Percentiles rank a stretch among this genome's conserved stretches.
These are phyloP conservation scores for Castanea crenata DNA, from an alignment of 306 rosid species.

Conservation along the genomic window DNA sequence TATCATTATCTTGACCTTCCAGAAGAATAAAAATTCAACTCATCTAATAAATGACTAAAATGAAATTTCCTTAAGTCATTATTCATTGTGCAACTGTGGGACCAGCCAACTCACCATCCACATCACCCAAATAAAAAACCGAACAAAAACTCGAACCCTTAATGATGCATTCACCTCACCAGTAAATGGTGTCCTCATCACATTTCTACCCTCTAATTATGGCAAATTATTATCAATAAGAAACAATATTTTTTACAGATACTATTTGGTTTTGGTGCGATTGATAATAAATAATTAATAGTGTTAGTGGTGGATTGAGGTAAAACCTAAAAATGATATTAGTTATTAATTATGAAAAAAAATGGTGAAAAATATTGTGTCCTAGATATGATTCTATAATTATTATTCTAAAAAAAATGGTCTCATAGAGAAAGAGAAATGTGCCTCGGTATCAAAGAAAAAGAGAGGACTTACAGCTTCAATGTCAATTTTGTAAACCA, in stretches of 20 bases:
- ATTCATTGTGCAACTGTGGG: slow-evolving; percentile 20
- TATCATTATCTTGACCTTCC: slow-evolving; percentile 33
- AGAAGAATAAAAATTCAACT: slow-evolving; percentile 37
- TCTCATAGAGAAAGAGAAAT: not conserved
- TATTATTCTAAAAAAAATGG: no score
- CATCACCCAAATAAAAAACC: not conserved
- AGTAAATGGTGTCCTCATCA: not conserved
- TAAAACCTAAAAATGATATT: no score
- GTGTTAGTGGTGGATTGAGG: no score
- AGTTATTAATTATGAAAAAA: no score
- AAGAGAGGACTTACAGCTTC: slow-evolving; percentile 74
- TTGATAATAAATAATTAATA: no score
- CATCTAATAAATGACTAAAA: not conserved
- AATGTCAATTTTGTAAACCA: slow-evolving; percentile 90
- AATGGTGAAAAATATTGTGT: no score
- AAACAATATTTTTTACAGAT: no score
- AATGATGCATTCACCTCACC: not conserved
- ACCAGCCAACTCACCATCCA: slow-evolving; percentile 6
- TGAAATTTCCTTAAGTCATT: slow-evolving; percentile 17
- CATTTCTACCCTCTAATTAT: not conserved
- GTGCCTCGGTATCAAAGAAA: not conserved
- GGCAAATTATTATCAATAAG: not conserved
- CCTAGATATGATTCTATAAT: no score
- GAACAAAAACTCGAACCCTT: not conserved
- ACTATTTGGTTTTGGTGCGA: no score